phyloP scores from a whole-genome alignment of 78 protist species.

The Dictyostelium brefeldianum region DNA sequence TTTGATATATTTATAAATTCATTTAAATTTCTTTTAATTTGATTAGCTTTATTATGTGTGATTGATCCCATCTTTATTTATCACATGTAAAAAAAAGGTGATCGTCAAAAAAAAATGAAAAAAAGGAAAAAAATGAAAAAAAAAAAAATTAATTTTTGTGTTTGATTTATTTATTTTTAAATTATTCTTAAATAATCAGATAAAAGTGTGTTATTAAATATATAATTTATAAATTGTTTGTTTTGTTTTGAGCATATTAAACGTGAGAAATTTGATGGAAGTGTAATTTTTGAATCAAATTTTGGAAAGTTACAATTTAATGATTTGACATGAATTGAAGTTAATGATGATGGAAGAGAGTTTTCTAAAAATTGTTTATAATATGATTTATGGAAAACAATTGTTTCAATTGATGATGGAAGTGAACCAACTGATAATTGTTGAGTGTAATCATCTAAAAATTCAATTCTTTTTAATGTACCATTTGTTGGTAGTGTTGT shows the following conservation, averaged over 20 bases:
- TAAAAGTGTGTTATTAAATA: background rate
- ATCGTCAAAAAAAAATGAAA: too few relatives aligned
- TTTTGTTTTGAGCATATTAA: background rate
- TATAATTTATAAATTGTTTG: background rate
- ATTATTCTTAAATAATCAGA: background rate
- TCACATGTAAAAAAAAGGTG: too few relatives aligned
- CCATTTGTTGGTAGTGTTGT: background rate
- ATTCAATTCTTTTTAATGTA: background rate
- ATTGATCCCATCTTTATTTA: background rate
- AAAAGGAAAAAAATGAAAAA: too few relatives aligned
- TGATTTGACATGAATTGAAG: background rate
- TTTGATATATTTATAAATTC: slow-evolving; percentile 12
- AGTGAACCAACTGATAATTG: background rate
- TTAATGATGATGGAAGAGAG: background rate
- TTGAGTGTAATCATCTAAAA: background rate
- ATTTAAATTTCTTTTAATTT: slow-evolving; percentile 11
- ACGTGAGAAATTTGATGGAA: background rate
- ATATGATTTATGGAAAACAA: background rate
- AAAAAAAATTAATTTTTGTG: too few relatives aligned
- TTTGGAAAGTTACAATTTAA: background rate
- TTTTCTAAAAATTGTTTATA: background rate
- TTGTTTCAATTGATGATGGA: background rate
- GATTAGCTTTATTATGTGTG: slow-evolving; percentile 42
- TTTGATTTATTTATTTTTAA: background rate
- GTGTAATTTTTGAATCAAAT: background rate